Conservation (phyloP, 495 filamentous ascomycete species). For the Penicillium steckii region DNA sequence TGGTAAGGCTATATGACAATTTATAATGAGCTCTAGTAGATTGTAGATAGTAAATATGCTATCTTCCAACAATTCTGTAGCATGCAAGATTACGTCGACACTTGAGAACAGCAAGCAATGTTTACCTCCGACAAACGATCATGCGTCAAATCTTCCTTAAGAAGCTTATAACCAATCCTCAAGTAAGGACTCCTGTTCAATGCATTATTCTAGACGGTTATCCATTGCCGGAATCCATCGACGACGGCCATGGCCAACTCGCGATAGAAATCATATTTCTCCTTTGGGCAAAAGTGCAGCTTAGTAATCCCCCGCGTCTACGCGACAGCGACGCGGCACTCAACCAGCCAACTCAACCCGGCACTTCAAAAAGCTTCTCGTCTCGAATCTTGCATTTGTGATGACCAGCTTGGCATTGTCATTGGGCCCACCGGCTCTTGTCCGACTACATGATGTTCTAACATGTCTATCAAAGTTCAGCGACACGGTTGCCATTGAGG, state of each 20-base stretch:
- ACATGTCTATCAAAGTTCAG: conserved; percentile 88
- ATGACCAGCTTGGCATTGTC: conserved; percentile 81
- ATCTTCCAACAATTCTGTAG: neutral
- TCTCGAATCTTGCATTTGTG: neutral
- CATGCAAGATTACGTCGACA: neutral
- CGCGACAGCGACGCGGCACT: neutral
- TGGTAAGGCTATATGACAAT: no score
- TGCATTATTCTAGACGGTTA: neutral
- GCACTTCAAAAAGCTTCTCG: no score
- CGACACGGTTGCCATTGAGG: conserved; percentile 85
- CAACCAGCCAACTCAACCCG: neutral
- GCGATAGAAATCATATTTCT: no score
- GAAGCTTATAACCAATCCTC: neutral
- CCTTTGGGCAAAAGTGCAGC: neutral
- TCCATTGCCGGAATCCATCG: neutral
- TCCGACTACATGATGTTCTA: conserved; percentile 78
- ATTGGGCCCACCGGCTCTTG: conserved; percentile 69
- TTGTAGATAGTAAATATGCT: no score
- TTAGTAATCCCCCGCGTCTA: neutral
- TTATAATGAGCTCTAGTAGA: no score
- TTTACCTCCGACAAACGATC: neutral
- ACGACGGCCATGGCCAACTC: neutral
- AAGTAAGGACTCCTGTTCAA: neutral
- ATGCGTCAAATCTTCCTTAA: neutral
- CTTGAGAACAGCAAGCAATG: neutral